phyloP scores from a whole-genome alignment of 345 rosid genomes.

The Atalantia buxifolia region DNA sequence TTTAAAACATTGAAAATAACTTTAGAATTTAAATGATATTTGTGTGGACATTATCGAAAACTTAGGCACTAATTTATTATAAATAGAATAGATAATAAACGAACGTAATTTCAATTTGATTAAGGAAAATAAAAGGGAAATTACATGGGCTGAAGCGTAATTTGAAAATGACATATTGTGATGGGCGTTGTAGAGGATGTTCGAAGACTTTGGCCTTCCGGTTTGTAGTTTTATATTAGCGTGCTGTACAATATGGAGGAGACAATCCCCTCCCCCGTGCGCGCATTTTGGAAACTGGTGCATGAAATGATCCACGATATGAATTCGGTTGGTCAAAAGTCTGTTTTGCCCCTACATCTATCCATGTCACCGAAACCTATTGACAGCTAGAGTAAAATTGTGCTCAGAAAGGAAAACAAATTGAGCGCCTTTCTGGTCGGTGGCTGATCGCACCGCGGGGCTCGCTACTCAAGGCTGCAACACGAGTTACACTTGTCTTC shows the following conservation, averaged over 20 bases:
- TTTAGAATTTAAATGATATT: too few species aligned
- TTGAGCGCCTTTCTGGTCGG: slow-evolving; percentile 16
- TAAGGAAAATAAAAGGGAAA: not conserved
- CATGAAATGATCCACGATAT: slow-evolving; percentile 1
- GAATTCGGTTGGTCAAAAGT: not conserved
- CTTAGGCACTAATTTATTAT: too few species aligned
- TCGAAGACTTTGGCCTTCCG: not conserved
- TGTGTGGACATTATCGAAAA: too few species aligned
- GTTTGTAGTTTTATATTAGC: not conserved
- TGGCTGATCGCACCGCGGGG: slow-evolving; percentile 18
- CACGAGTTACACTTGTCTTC: not conserved
- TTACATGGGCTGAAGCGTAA: not conserved
- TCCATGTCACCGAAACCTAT: not conserved
- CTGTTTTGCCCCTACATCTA: not conserved
- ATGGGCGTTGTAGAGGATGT: not conserved
- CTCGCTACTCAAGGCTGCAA: not conserved
- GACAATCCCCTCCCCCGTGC: not conserved
- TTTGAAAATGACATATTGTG: not conserved
- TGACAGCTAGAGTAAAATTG: not conserved
- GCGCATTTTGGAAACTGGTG: slow-evolving; percentile 3
- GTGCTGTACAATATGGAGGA: not conserved
- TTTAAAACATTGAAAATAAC: too few species aligned
- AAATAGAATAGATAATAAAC: too few species aligned
- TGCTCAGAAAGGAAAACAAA: not conserved
- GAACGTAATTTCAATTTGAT: too few species aligned